Base-by-base conservation (phyloP, 1,284 basidiomycete species). In the Leccinum pachyderme region DNA sequence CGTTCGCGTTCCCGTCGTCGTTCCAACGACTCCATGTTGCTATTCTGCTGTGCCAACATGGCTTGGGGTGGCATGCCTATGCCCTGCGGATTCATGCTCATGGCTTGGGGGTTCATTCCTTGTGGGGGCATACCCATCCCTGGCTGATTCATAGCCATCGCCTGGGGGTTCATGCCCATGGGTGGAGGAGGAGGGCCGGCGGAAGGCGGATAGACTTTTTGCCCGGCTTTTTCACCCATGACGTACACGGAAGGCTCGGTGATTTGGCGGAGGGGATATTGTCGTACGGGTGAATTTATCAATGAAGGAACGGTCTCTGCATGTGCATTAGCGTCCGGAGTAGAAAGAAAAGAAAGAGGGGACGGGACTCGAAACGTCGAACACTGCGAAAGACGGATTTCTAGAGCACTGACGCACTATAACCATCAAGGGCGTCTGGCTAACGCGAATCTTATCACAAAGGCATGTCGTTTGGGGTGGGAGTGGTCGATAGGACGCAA, bases 11-110 rank as follows among this genome's bases (percentile, higher is more conserved):
- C 78, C 50, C 77, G 77, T 51, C 84, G 76, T 59, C 77, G 70
- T 57, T 91, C 88, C 47, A 89, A 60, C 35, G 81, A 77, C 60
- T 87, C 86, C 83, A 89, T 86, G 45, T 76, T 81, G 55, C 62
- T 81, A 59, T 84, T 89, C 63, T 89, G 87, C 63, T 87, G 86
- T 7, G 81, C 82, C 0, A 91, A 69, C 80, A 86, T 79, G 0
- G 81, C 84, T 60, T 87, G 83, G n/a, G 67, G 79, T 69, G 70
- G 72, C 73, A 59, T 73, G 24, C 49, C 49, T 13, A 69, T 63
- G 1, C 54, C 51, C 29, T 63, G 69, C 0, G 69, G 59, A 43
- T 59, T 65, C 65, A 73, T 71, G 9, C 56, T 62, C 18, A 44
- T 44, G 12, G 43, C 43, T 44, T 63, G 69, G 0, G 67, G 59